phyloP scores from a whole-genome alignment of 2,329 filamentous ascomycete genomes.

The Penicillium sp. region DNA sequence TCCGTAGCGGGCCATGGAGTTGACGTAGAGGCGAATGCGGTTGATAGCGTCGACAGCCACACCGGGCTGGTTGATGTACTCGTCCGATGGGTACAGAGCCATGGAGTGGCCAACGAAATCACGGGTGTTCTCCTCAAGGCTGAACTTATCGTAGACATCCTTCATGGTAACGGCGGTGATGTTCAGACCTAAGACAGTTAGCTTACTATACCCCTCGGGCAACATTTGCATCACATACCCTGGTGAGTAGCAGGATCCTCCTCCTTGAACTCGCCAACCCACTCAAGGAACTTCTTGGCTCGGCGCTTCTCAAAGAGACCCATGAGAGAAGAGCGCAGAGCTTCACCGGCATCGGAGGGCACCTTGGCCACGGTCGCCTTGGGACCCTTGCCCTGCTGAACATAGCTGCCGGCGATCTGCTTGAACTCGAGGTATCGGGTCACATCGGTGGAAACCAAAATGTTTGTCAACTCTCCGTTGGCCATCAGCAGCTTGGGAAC shows the following conservation, averaged over 20 bases:
- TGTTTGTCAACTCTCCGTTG: constrained; percentile 96
- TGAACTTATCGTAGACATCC: constrained; percentile 98
- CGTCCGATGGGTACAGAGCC: constrained; percentile 90
- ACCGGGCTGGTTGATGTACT: constrained; percentile 74
- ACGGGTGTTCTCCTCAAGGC: constrained; percentile 81
- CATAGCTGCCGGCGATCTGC: constrained; percentile 93
- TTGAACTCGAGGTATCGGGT: constrained; percentile 89
- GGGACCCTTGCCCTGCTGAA: constrained; percentile 79
- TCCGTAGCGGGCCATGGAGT: constrained; percentile 95
- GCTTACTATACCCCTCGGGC: neutral
- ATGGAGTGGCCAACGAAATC: constrained; percentile 99
- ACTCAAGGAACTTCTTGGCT: constrained; percentile 95
- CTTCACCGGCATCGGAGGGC: constrained; percentile 87
- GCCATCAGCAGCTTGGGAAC: constrained; percentile 99
- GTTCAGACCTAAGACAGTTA: constrained; percentile 66
- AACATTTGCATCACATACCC: constrained; percentile 56
- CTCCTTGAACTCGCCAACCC: constrained; percentile 82
- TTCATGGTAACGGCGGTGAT: constrained; percentile 83
- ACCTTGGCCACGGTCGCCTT: constrained; percentile 97
- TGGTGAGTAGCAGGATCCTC: constrained; percentile 86
- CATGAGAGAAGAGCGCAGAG: constrained; percentile 90
- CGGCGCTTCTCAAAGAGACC: constrained; percentile 96
- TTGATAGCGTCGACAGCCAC: constrained; percentile 81
- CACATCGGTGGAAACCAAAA: constrained; percentile 92
- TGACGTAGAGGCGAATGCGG: constrained; percentile 93